These are phyloP conservation scores for Epichloe festucae DNA, from an alignment of 2,329 filamentous ascomycete genomes.

Conservation along the genomic window DNA sequence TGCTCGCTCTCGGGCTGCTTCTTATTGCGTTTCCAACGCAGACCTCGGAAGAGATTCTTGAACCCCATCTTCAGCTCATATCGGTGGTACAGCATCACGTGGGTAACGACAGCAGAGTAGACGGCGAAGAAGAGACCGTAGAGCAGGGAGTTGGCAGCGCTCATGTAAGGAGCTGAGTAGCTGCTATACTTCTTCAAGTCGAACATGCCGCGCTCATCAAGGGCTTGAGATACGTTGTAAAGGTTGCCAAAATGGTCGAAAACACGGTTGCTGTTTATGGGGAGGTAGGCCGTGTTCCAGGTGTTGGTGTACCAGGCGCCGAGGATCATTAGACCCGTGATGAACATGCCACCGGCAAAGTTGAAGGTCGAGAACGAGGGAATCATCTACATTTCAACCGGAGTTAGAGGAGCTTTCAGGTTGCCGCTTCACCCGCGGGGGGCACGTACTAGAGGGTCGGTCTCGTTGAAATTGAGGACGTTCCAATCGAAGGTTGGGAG, in stretches of 20 bases:
- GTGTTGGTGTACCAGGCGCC: conserved; percentile 20
- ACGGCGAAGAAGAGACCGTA: conserved; percentile 30
- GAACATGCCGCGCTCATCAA: conserved; percentile 22
- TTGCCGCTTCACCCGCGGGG: too few species aligned
- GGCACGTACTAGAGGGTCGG: conserved; percentile 20
- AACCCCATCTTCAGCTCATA: conserved; percentile 25
- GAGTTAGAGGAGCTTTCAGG: not conserved
- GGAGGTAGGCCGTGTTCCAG: conserved; percentile 25
- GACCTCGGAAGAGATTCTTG: conserved; percentile 17
- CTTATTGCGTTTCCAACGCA: conserved; percentile 13
- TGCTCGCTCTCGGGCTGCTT: conserved; percentile 4
- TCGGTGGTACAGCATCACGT: conserved; percentile 27
- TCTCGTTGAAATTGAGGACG: conserved; percentile 13
- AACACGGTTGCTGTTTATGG: conserved; percentile 27
- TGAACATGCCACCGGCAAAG: conserved; percentile 17
- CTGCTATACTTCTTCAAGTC: conserved; percentile 23
- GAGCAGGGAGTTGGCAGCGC: conserved; percentile 20
- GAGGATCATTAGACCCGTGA: conserved; percentile 17
- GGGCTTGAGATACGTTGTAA: conserved; percentile 25
- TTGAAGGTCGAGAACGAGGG: conserved; percentile 26
- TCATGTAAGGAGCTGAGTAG: conserved; percentile 30
- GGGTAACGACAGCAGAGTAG: conserved; percentile 26
- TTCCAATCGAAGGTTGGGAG: conserved; percentile 32
- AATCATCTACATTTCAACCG: conserved; percentile 12
- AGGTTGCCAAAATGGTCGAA: conserved; percentile 25